These are phyloP conservation scores for Puccinia horiana DNA, from an alignment of 1,284 basidiomycete genomes.

Conservation along the genomic window DNA sequence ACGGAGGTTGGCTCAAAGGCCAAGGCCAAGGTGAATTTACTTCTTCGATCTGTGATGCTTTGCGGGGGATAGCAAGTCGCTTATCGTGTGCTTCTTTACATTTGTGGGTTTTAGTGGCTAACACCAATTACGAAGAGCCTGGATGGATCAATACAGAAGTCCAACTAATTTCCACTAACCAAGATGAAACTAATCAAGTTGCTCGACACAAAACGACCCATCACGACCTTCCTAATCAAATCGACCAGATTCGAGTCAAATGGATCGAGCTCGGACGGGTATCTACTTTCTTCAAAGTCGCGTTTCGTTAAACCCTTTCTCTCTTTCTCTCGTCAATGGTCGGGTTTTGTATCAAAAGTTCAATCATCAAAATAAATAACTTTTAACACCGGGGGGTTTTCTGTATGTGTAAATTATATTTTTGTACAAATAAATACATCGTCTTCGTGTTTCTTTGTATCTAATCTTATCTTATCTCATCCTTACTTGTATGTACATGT, in stretches of 20 bases:
- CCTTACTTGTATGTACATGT: too few species aligned
- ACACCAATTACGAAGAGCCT: constrained; percentile 24
- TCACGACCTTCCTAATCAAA: not conserved
- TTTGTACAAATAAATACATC: too few species aligned
- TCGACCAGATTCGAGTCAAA: constrained; percentile 23
- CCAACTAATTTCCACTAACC: not conserved
- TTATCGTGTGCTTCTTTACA: not conserved
- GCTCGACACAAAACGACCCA: not conserved
- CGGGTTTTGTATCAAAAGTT: too few species aligned
- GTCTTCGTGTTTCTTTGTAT: too few species aligned
- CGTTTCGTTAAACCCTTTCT: not conserved
- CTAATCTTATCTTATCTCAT: too few species aligned
- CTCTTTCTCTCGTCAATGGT: too few species aligned
- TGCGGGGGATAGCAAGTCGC: not conserved
- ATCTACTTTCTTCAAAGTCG: not conserved
- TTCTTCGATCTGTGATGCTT: too few species aligned
- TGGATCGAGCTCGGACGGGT: constrained; percentile 18
- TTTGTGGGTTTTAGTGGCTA: constrained; percentile 6
- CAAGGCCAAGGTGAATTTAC: constrained; percentile 10
- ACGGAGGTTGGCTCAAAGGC: constrained; percentile 11
- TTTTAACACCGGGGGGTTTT: too few species aligned
- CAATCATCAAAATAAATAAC: too few species aligned
- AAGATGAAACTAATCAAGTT: not conserved
- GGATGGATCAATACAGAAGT: constrained; percentile 22
- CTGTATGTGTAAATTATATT: too few species aligned